These are phyloP conservation scores for Zymoseptoria brevis DNA, from an alignment of 2,329 filamentous ascomycete species.

Conservation along the genomic window DNA sequence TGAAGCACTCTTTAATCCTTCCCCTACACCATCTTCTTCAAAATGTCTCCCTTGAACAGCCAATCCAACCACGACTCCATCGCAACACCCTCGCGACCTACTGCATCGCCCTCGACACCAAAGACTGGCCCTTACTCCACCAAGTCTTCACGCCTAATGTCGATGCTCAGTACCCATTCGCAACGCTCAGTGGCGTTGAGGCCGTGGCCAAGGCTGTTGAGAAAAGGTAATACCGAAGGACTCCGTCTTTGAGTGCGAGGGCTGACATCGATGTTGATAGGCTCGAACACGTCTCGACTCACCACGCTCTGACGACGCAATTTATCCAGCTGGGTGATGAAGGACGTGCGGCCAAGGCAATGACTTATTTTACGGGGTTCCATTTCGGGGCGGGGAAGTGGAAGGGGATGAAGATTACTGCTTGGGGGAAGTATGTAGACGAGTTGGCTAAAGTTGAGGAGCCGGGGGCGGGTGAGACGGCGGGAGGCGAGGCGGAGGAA, in stretches of 20 bases:
- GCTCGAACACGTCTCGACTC: slow-evolving; percentile 27
- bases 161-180: slow-evolving; percentile 34
- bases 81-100: slow-evolving; percentile 36
- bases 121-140: slow-evolving; percentile 32
- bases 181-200: slow-evolving; percentile 28
- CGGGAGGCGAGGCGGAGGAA: no score
- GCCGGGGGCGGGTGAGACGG: no score
- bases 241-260: no score
- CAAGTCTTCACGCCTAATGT: slow-evolving; percentile 36
- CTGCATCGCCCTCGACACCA: slow-evolving; percentile 39
- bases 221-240: no score
- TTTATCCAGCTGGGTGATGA: slow-evolving; percentile 29
- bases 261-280: no score
- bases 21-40: no score
- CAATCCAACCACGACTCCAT: slow-evolving; percentile 33
- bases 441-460: slow-evolving; percentile 16
- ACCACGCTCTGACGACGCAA: slow-evolving; percentile 39
- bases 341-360: slow-evolving; percentile 28
- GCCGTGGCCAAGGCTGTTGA: slow-evolving; percentile 25
- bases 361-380: slow-evolving; percentile 36
- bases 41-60: slow-evolving; percentile 5
- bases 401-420: slow-evolving; percentile 34
- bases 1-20: no score
- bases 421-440: slow-evolving; percentile 37
- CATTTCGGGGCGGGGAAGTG: slow-evolving; percentile 39